These are phyloP conservation scores for Capsicum baccatum DNA, from an alignment of 257 asterid genomes.

Conservation along the genomic window DNA sequence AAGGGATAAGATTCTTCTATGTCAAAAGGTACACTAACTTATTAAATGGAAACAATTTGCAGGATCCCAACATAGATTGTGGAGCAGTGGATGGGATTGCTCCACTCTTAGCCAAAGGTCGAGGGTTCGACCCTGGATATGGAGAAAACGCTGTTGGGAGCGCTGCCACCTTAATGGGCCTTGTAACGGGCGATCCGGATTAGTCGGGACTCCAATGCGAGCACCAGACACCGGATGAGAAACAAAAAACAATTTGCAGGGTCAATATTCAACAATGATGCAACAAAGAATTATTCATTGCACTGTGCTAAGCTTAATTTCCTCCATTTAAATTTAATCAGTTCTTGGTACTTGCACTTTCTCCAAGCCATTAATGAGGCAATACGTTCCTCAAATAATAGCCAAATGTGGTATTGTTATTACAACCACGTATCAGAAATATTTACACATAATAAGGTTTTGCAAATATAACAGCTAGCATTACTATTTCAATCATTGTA, in stretches of 20 bases:
- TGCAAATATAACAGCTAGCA: neutral
- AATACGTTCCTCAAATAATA: neutral
- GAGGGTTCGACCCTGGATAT: too few relatives aligned
- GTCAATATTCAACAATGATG: neutral
- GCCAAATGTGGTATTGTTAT: neutral
- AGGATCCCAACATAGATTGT: neutral
- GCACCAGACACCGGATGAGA: too few relatives aligned
- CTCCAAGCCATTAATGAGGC: neutral
- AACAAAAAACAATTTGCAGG: neutral
- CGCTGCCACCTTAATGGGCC: too few relatives aligned
- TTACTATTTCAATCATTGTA: neutral
- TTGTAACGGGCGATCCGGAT: too few relatives aligned
- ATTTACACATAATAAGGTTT: neutral
- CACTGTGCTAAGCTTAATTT: neutral
- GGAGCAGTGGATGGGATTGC: too few relatives aligned
- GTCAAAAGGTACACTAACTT: neutral
- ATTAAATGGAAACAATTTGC: neutral
- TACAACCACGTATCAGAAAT: slow-evolving; percentile 5
- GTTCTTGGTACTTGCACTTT: slow-evolving; percentile 15
- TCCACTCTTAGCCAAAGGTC: too few relatives aligned
- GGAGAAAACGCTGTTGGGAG: too few relatives aligned
- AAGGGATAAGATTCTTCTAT: neutral
- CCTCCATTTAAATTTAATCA: neutral
- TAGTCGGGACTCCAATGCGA: too few relatives aligned
- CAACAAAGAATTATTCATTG: neutral